Base-by-base conservation (phyloP, 192 early-diverging fungal species). In the Podochytrium sp. region DNA sequence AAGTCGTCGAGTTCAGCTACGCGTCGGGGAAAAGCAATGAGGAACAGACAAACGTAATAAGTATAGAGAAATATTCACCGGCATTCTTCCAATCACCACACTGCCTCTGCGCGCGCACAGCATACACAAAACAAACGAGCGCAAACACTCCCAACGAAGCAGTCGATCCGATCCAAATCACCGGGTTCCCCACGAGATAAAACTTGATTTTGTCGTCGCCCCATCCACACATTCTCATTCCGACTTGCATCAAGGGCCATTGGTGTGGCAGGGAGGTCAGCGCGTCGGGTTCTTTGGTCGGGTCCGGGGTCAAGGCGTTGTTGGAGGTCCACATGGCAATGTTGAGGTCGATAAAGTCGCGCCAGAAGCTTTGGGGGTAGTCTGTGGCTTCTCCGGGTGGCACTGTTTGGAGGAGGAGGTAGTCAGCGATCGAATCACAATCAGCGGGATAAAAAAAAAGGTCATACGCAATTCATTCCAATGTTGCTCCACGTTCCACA, bases 401-500 rank as follows among this genome's bases (percentile, higher is more conserved):
- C 58, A 98, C 89, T 93, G n/a, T 60, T 41, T 42, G 61, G 37
- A 47, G 18, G 32, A 64, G 51, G 60, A 57, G n/a, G 10, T 55
- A 47, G 16, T 27, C 47, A n/a, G 29, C 53, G 38, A 10, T 3
- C 29, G 4, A 47, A 73, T 42, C 23, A 57, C 74, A n/a, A 7
- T 84, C 27, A 69, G 16, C 39, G 33, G 25, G 6, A 12, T 6
- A 16, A 18, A 38, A 32, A 7, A 1, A 51, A 50, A 47, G n/a
- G 25, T n/a, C 78, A 42, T 82, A 93, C 91, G 82, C 61, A 83
- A 84, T 0, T 86, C 80, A 77, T 99, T 93, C 78, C 79, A 80
- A 71, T 99, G 92, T 65, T 86, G 83, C 82, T 99, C 98, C 53
- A 99, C 76, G 82, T 97, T 98, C 98, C 98, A 99, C 75, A 92